Evolutionary conservation across 768 basidiomycete genomes (phyloP), one percentile per base, ranked within the genome.

Genomic region (Amanita pallidorosea): DNA sequence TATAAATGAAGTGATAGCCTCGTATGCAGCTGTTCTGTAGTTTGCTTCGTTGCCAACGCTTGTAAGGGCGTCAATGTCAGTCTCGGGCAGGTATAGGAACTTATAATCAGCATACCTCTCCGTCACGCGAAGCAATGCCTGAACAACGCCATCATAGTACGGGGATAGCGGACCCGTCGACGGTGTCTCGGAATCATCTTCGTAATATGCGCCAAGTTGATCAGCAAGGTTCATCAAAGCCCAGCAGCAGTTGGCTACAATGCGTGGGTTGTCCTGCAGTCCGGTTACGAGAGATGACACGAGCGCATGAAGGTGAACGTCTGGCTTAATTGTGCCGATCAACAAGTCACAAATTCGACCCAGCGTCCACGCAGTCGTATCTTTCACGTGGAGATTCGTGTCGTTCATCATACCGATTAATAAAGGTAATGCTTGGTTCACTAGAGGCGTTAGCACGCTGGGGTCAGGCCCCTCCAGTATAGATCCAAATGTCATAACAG

Each of bases 381-480:
- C 96, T 67, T 94, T 90, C 57, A 99, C 95, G 54, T 91, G 87
- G 2, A 79, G 42, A 55, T 93, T 83, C 33, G 73, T 60, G 63
- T 98, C 96, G 43, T 71, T 74, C 90, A 98, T 95, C 93, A 96
- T 95, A 57, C 83, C 83, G 61, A 98, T 92, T 44, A 99, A 76
- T 36, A 94, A 83, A 5, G 91, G 91, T 11, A 99, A 75, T 1
- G 96, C 96, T 64, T 97, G 93, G 56, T 87, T 80, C 55, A 96
- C 93, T 40, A 99, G 83, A 31, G 93, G 91, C 18, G 82, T 85
- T 46, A 99, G 80, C 23, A 92, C 83, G 31, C 70, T 65, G 9
- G 92, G 87, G 61, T 97, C 92, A 3, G 96, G 96, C 1, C 96
- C 96, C 55, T 97, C 95, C 27, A 98, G 79, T 60, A 99, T 98